A percentile compares a stretch with the other conserved stretches of the same genome.
Conservation (phyloP, 2,329 filamentous ascomycete species). For the Stachybotrys chartarum region DNA sequence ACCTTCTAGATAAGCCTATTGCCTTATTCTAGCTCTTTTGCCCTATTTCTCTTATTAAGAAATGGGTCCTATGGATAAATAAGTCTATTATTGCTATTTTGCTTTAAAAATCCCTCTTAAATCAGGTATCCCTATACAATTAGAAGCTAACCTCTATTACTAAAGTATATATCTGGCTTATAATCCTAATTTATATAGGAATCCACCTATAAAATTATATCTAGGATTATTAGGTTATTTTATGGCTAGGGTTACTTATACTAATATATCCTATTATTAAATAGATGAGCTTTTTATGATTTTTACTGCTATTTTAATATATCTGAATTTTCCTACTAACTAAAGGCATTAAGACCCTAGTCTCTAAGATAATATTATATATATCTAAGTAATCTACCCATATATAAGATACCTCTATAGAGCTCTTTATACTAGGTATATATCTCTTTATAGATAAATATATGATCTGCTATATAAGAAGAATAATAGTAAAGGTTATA, state of each 20-base stretch:
- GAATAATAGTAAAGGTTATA: background rate
- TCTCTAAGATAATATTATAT: too few relatives aligned
- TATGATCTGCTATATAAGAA: constrained; percentile 1
- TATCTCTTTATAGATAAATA: constrained; percentile 2
- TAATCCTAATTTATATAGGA: constrained; percentile 7
- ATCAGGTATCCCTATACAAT: too few relatives aligned
- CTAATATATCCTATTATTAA: constrained; percentile 2
- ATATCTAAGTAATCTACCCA: constrained; percentile 2
- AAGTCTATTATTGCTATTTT: too few relatives aligned
- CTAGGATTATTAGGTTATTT: constrained; percentile 6
- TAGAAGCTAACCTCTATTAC: constrained; percentile 2
- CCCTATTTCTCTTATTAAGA: too few relatives aligned
- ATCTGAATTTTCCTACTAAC: background rate
- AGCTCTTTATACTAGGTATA: constrained; percentile 1
- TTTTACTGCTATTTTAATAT: constrained; percentile 3
- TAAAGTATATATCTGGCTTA: constrained; percentile 7
- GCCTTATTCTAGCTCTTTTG: too few relatives aligned
- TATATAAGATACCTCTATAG: constrained; percentile 1
- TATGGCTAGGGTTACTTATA: background rate
- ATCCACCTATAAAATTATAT: constrained; percentile 3
- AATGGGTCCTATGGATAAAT: too few relatives aligned
- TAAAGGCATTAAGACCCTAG: too few relatives aligned
- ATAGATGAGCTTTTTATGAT: constrained; percentile 6
- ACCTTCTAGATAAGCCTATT: too few relatives aligned
- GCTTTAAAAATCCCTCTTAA: too few relatives aligned